Percentiles rank a stretch among this genome's conserved stretches.
Conservation (phyloP, 1,284 basidiomycete genomes). For the Ceratobasidium sp. region DNA sequence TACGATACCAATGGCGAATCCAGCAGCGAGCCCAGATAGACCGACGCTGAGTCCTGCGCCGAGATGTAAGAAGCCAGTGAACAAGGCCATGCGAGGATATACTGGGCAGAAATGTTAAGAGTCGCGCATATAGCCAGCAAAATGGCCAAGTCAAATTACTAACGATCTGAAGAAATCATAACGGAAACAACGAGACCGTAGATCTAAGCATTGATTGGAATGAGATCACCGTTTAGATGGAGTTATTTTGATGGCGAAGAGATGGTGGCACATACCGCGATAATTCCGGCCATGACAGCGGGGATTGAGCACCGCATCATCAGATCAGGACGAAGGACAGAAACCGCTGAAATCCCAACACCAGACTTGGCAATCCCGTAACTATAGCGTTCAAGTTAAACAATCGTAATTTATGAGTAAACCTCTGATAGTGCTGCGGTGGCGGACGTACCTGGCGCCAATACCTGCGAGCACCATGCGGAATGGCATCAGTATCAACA, state of each 20-base stretch:
- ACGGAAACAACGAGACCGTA: slow-evolving; percentile 83
- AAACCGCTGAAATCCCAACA: slow-evolving; percentile 99
- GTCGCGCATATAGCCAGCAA: too few relatives aligned
- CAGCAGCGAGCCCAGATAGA: slow-evolving; percentile 88
- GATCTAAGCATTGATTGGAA: slow-evolving; percentile 71
- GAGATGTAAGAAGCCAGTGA: slow-evolving; percentile 88
- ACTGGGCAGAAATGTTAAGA: too few relatives aligned
- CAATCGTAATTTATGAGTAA: too few relatives aligned
- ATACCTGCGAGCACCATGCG: slow-evolving; percentile 61
- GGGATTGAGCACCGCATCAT: slow-evolving; percentile 98
- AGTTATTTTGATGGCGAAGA: slow-evolving; percentile 5
- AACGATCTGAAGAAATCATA: too few relatives aligned
- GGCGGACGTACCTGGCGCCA: slow-evolving; percentile 67
- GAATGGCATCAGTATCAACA: neutral
- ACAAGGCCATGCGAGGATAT: slow-evolving; percentile 57
- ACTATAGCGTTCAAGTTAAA: slow-evolving; percentile 24
- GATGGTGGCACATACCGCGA: slow-evolving; percentile 71
- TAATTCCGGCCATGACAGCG: slow-evolving; percentile 99
- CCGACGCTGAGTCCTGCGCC: slow-evolving; percentile 90
- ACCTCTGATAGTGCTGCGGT: neutral
- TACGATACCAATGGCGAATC: slow-evolving; percentile 94
- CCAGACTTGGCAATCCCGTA: slow-evolving; percentile 98
- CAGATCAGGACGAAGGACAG: slow-evolving; percentile 91
- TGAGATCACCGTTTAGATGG: neutral
- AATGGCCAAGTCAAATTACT: too few relatives aligned